Evolutionary conservation across 768 basidiomycete species (phyloP).

Genomic region (Boletus fagicola): DNA sequence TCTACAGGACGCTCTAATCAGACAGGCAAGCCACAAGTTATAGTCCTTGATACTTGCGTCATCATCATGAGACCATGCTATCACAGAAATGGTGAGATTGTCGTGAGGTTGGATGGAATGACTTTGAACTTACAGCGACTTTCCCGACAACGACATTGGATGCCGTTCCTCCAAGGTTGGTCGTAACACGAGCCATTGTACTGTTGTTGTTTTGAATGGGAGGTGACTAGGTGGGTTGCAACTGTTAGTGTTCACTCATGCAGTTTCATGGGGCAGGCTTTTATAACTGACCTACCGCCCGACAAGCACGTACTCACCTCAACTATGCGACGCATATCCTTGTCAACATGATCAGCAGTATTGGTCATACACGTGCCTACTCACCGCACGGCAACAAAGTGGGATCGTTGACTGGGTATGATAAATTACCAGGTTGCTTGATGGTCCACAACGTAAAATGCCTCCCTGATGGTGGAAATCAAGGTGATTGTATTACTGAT

Average conservation of each 20-base stretch:
- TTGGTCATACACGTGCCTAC: not conserved
- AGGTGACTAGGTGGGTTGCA: not conserved
- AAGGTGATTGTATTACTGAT: no score
- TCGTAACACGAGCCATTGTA: slow-evolving; percentile 30
- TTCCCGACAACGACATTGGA: slow-evolving; percentile 36
- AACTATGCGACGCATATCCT: not conserved
- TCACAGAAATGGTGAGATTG: not conserved
- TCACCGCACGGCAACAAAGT: no score
- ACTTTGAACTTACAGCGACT: slow-evolving; percentile 32
- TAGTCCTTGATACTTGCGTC: slow-evolving; percentile 35
- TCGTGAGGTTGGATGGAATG: no score
- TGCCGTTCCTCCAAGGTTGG: slow-evolving; percentile 40
- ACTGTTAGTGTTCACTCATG: not conserved
- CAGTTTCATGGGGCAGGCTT: not conserved
- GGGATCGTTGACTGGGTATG: not conserved
- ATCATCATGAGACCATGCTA: slow-evolving; percentile 58
- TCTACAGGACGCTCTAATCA: not conserved
- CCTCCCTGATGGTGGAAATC: no score
- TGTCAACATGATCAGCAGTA: not conserved
- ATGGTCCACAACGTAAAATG: no score
- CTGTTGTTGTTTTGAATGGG: not conserved
- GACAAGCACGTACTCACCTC: not conserved
- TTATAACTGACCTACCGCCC: not conserved
- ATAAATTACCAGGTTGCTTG: not conserved
- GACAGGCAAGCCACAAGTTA: not conserved